Conservation (phyloP, 2,329 filamentous ascomycete genomes). For the Lachnellula occidentalis region DNA sequence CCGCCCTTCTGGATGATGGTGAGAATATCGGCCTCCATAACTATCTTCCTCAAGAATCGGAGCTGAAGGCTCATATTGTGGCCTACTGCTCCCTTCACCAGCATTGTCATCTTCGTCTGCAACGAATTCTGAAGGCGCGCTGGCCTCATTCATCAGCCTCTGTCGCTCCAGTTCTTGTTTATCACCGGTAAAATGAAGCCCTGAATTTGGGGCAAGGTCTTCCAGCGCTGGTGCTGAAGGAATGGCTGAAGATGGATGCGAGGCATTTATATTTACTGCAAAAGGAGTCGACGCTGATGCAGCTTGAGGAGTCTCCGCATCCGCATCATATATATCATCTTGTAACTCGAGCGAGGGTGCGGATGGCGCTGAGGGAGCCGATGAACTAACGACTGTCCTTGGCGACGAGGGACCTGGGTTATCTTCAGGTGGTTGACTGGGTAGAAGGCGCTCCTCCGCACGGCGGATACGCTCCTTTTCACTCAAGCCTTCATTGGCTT, state of each 20-base stretch:
- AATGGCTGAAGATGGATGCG: background rate
- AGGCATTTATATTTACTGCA: conserved; percentile 11
- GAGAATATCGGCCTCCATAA: conserved; percentile 31
- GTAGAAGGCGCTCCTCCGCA: conserved; percentile 73
- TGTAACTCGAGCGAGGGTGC: conserved; percentile 33
- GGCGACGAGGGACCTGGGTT: conserved; percentile 38
- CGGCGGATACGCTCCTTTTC: conserved; percentile 78
- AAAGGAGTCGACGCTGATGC: conserved; percentile 13
- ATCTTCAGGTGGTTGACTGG: conserved; percentile 64
- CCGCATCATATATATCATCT: conserved; percentile 48
- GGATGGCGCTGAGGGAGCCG: conserved; percentile 39
- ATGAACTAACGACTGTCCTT: conserved; percentile 32
- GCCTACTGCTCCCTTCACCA: conserved; percentile 26
- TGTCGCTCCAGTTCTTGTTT: conserved; percentile 62
- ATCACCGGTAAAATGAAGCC: conserved; percentile 49
- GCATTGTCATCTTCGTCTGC: conserved; percentile 38
- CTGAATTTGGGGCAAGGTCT: conserved; percentile 17
- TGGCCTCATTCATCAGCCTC: conserved; percentile 46
- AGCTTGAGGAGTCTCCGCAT: conserved; percentile 33
- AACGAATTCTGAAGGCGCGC: conserved; percentile 47
- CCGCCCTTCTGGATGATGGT: conserved; percentile 8
- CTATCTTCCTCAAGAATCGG: conserved; percentile 55
- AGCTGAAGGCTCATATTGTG: conserved; percentile 44
- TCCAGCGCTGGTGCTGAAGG: conserved; percentile 23
- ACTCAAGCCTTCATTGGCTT: conserved; percentile 56